A percentile compares a stretch with the other conserved stretches of the same genome.
These are phyloP conservation scores for Fusarium sp. DNA, from an alignment of 2,329 filamentous ascomycete species.

Conservation along the genomic window DNA sequence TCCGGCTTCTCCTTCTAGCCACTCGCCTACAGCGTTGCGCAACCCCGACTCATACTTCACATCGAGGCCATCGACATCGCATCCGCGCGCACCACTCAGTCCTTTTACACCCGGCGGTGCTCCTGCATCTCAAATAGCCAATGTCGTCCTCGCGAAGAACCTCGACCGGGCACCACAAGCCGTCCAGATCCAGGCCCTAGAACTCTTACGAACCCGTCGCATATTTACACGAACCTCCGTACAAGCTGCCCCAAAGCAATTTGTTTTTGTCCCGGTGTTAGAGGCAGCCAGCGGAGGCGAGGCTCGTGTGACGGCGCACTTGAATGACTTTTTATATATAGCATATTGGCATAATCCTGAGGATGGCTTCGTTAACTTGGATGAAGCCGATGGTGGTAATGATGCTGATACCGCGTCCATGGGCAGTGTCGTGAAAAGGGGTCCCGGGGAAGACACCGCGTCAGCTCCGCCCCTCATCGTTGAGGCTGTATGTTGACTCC, in stretches of 20 bases:
- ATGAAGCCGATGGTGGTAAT: slow-evolving; percentile 62
- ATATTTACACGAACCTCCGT: slow-evolving; percentile 81
- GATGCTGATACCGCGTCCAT: slow-evolving; percentile 52
- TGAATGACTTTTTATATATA: slow-evolving; percentile 88
- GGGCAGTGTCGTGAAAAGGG: slow-evolving; percentile 59
- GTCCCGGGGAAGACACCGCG: slow-evolving; percentile 35
- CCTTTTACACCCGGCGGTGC: slow-evolving; percentile 46
- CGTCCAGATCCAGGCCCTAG: slow-evolving; percentile 82
- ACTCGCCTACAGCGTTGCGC: slow-evolving; percentile 43
- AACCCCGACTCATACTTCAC: slow-evolving; percentile 49
- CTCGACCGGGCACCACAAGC: slow-evolving; percentile 78
- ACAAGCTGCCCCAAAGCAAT: slow-evolving; percentile 78
- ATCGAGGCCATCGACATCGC: slow-evolving; percentile 39
- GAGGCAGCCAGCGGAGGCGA: slow-evolving; percentile 59
- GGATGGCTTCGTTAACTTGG: slow-evolving; percentile 80
- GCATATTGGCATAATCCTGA: slow-evolving; percentile 83
- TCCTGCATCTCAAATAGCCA: slow-evolving; percentile 68
- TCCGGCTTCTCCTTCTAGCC: slow-evolving; percentile 38
- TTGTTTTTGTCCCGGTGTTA: slow-evolving; percentile 83
- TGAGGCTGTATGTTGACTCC: slow-evolving; percentile 53
- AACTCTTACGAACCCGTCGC: slow-evolving; percentile 83
- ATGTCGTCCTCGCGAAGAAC: slow-evolving; percentile 84
- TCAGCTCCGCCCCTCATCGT: slow-evolving; percentile 53
- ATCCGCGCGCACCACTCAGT: slow-evolving; percentile 42
- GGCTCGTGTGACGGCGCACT: slow-evolving; percentile 64